These are phyloP conservation scores for Arctium lappa DNA, from an alignment of 129 eudicot genomes.

Conservation along the genomic window DNA sequence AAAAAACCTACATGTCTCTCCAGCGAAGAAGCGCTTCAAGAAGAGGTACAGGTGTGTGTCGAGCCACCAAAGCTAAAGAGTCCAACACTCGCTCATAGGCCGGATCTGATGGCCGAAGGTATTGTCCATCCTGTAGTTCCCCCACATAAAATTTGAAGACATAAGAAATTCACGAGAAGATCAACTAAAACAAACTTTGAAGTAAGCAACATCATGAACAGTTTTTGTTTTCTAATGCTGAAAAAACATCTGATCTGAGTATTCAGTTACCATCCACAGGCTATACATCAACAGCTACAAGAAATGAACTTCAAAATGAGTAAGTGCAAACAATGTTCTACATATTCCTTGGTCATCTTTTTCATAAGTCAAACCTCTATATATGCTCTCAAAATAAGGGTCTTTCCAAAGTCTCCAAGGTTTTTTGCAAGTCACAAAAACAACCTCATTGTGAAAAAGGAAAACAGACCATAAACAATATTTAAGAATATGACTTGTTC, in stretches of 20 bases:
- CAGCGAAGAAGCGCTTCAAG: conserved; percentile 85
- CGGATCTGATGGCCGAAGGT: conserved; percentile 75
- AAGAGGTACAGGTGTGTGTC: conserved; percentile 85
- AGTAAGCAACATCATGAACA: conserved; percentile 5
- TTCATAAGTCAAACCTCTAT: background rate
- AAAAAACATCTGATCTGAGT: background rate
- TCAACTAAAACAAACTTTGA: background rate
- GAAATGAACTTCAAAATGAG: background rate
- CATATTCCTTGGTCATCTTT: background rate
- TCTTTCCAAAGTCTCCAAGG: background rate
- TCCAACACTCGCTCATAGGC: conserved; percentile 92
- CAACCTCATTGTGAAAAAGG: background rate
- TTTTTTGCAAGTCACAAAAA: background rate
- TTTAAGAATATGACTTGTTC: background rate
- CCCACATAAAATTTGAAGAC: background rate
- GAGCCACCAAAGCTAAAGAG: conserved; percentile 89
- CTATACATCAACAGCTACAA: background rate
- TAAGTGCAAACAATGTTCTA: background rate
- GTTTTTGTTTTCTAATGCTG: background rate
- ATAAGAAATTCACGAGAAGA: conserved; percentile 12
- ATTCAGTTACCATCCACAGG: background rate
- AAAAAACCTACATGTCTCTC: conserved; percentile 69
- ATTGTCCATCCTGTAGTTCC: conserved; percentile 78
- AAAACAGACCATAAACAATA: background rate
- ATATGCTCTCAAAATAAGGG: background rate